Evolutionary conservation across 2,329 filamentous ascomycete genomes (phyloP).

Genomic region (Cladosporium sp.): DNA sequence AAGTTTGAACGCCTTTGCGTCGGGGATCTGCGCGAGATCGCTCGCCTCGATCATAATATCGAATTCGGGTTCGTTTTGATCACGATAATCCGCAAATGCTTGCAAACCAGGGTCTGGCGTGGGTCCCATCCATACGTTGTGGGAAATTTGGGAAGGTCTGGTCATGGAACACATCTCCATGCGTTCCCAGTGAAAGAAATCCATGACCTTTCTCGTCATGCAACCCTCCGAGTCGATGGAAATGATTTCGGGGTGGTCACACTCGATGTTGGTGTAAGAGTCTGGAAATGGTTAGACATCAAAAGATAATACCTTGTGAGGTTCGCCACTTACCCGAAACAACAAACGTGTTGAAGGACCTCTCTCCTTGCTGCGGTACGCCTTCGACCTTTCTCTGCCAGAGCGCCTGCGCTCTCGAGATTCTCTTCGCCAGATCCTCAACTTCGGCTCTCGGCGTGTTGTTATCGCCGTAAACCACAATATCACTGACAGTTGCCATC

Average conservation of each 20-base stretch:
- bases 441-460: conserved; percentile 58
- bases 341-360: conserved; percentile 82
- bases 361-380: conserved; percentile 30
- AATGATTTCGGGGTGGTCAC: conserved; percentile 65
- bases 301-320: conserved; percentile 7
- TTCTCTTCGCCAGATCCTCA: conserved; percentile 57
- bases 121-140: conserved; percentile 86
- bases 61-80: conserved; percentile 49
- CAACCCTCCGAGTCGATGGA: conserved; percentile 68
- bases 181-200: conserved; percentile 87
- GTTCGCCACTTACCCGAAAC: conserved; percentile 48
- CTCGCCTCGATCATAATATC: conserved; percentile 87
- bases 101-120: conserved; percentile 62
- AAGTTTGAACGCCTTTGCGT: conserved; percentile 60
- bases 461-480: conserved; percentile 85
- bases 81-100: conserved; percentile 15
- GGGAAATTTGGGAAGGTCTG: conserved; percentile 77
- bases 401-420: conserved; percentile 70
- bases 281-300: conserved; percentile 33
- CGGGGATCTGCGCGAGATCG: conserved; percentile 74
- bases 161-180: conserved; percentile 94
- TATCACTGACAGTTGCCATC: conserved; percentile 80
- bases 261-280: conserved; percentile 68
- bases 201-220: conserved; percentile 72
- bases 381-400: conserved; percentile 66